A percentile compares a stretch with the other conserved stretches of the same genome.
Evolutionary conservation across 1,284 basidiomycete genomes (phyloP).

Genomic region (Athelia sp.): DNA sequence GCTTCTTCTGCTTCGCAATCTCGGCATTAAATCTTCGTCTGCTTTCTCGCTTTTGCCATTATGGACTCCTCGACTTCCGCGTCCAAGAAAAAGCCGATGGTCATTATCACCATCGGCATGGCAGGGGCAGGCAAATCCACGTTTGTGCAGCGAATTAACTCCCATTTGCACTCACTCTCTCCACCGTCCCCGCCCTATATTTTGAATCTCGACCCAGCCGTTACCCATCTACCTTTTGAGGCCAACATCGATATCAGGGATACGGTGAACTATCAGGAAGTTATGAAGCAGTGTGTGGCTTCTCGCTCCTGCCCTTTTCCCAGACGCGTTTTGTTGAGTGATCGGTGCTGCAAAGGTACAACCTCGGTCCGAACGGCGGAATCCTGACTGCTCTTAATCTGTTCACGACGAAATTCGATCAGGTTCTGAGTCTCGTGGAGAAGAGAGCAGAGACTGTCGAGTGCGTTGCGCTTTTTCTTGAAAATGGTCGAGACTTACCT

Average conservation of each 20-base stretch:
- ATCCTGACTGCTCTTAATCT: constrained; percentile 96
- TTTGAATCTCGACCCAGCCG: constrained; percentile 97
- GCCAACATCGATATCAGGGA: constrained; percentile 98
- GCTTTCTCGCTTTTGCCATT: neutral
- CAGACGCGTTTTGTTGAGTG: constrained; percentile 7
- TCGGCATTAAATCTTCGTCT: neutral
- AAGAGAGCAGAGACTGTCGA: constrained; percentile 86
- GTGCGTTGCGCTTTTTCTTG: constrained; percentile 40
- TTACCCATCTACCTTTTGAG: constrained; percentile 85
- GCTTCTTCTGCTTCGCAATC: no score
- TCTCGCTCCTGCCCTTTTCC: constrained; percentile 3
- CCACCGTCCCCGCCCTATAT: constrained; percentile 81
- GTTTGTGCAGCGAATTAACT: constrained; percentile 90
- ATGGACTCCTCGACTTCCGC: neutral
- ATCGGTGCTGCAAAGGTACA: constrained; percentile 63
- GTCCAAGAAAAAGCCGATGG: constrained; percentile 57
- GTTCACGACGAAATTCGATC: constrained; percentile 99
- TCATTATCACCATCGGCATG: constrained; percentile 91
- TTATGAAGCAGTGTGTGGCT: constrained; percentile 95
- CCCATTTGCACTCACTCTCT: constrained; percentile 68
- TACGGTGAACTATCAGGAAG: constrained; percentile 95
- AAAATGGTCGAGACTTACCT: neutral
- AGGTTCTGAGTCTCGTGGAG: constrained; percentile 90
- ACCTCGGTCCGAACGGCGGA: constrained; percentile 96
- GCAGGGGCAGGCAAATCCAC: constrained; percentile 96